Evolutionary conservation across 1,284 basidiomycete species (phyloP).

Genomic region (Neotropicomus parvogracilis): DNA sequence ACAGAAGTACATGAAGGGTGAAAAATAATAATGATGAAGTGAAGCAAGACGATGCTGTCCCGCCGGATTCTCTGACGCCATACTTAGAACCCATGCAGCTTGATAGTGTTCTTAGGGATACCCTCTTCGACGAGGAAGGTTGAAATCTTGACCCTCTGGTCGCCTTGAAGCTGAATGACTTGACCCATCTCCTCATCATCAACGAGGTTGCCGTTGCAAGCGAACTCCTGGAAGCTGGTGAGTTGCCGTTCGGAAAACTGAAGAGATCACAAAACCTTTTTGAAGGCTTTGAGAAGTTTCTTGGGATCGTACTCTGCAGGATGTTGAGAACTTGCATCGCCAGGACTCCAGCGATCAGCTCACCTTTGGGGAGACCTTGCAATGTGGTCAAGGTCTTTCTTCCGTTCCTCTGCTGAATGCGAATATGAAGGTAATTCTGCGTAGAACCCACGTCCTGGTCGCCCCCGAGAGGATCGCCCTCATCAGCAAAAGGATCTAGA

Average conservation of each 20-base stretch:
- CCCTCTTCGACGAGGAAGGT: constrained; percentile 82
- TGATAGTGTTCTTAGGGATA: constrained; percentile 70
- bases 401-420: constrained; percentile 99
- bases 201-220: constrained; percentile 97
- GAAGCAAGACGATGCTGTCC: constrained; percentile 8
- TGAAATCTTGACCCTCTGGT: constrained; percentile 91
- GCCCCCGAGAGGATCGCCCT: constrained; percentile 74
- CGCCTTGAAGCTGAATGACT: constrained; percentile 98
- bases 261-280: constrained; percentile 65
- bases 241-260: constrained; percentile 1
- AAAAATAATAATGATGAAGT: constrained; percentile 9
- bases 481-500: constrained; percentile 91
- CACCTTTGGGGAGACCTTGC: constrained; percentile 93
- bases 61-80: constrained; percentile 4
- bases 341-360: constrained; percentile 24
- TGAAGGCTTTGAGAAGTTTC: constrained; percentile 98
- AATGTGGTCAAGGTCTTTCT: constrained; percentile 98
- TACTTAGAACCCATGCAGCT: constrained; percentile 78
- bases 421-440: constrained; percentile 89
- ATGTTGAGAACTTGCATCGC: constrained; percentile 15
- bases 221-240: constrained; percentile 73
- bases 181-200: constrained; percentile 96
- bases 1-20: constrained; percentile 20
- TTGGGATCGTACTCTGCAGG: constrained; percentile 91
- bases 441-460: constrained; percentile 79